Evolutionary conservation across 176 grass and related monocot species (phyloP).

Genomic region (Cenchrus americanus): DNA sequence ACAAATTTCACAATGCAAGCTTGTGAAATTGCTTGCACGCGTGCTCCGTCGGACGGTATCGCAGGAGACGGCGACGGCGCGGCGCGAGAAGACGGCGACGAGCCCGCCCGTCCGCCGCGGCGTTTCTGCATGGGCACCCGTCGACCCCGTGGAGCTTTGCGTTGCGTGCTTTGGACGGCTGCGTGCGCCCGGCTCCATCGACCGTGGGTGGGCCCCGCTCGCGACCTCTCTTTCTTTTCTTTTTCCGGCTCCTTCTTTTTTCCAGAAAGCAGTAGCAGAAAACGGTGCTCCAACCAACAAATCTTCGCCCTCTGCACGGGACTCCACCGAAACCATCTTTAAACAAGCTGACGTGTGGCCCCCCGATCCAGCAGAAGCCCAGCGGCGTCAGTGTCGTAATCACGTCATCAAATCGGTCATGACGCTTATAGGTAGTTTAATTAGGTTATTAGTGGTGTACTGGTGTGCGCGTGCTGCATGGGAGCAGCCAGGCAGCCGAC

Average conservation of each 20-base stretch:
- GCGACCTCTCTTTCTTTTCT: not conserved
- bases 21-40: too few relatives aligned
- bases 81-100: too few relatives aligned
- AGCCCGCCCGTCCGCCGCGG: not conserved
- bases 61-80: too few relatives aligned
- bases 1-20: too few relatives aligned
- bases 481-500: too few relatives aligned
- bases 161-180: conserved; percentile 33
- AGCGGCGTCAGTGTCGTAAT: too few relatives aligned
- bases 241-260: too few relatives aligned
- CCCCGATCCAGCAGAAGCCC: not conserved
- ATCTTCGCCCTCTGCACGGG: not conserved
- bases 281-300: conserved; percentile 29
- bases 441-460: too few relatives aligned
- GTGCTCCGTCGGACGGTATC: too few relatives aligned
- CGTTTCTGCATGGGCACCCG: not conserved
- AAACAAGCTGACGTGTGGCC: not conserved
- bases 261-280: not conserved
- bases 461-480: too few relatives aligned
- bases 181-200: not conserved
- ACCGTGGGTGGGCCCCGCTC: not conserved
- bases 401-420: too few relatives aligned
- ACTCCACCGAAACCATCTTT: not conserved
- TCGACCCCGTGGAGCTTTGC: not conserved
- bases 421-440: too few relatives aligned